Evolutionary conservation across 2,329 filamentous ascomycete genomes (phyloP).

Genomic region (Ophiostoma pallidulum): DNA sequence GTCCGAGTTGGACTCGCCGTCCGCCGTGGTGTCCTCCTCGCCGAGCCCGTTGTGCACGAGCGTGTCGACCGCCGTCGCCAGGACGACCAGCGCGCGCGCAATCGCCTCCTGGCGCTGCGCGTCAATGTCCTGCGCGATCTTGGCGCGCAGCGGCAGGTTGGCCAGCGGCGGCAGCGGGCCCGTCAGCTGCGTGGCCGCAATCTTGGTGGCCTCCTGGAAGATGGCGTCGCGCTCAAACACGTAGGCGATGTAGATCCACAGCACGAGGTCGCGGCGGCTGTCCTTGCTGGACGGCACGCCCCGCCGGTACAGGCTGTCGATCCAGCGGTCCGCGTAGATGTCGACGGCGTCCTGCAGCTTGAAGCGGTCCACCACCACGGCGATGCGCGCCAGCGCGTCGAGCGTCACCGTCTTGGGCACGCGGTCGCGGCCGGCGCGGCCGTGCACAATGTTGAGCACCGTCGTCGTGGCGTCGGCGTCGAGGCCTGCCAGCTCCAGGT

Average conservation of each 20-base stretch:
- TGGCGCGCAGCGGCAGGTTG: conserved; percentile 23
- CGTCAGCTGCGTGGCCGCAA: conserved; percentile 19
- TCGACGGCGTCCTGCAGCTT: conserved; percentile 33
- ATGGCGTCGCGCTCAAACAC: conserved; percentile 22
- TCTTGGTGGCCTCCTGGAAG: conserved; percentile 21
- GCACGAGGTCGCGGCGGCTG: conserved; percentile 18
- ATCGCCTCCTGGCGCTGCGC: conserved; percentile 21
- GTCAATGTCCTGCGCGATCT: conserved; percentile 23
- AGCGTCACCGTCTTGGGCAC: conserved; percentile 30
- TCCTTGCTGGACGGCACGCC: conserved; percentile 14
- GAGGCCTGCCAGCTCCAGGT: conserved; percentile 23
- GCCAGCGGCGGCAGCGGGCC: conserved; percentile 19
- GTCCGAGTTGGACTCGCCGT: conserved; percentile 19
- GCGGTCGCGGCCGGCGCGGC: conserved; percentile 28
- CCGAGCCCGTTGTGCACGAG: conserved; percentile 9
- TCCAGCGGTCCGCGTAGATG: conserved; percentile 33
- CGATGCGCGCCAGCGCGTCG: conserved; percentile 35
- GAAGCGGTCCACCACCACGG: conserved; percentile 34
- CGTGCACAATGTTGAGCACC: conserved; percentile 37
- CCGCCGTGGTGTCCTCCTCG: conserved; percentile 13
- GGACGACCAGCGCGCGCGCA: conserved; percentile 15
- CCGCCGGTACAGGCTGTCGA: conserved; percentile 19
- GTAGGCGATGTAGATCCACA: conserved; percentile 25
- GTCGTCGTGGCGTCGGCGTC: conserved; percentile 31
- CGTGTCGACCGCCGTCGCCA: conserved; percentile 19